Evolutionary conservation across 805 yeast genomes (phyloP), one percentile per base, ranked within the genome.

Genomic region (Limtongia smithiae): DNA sequence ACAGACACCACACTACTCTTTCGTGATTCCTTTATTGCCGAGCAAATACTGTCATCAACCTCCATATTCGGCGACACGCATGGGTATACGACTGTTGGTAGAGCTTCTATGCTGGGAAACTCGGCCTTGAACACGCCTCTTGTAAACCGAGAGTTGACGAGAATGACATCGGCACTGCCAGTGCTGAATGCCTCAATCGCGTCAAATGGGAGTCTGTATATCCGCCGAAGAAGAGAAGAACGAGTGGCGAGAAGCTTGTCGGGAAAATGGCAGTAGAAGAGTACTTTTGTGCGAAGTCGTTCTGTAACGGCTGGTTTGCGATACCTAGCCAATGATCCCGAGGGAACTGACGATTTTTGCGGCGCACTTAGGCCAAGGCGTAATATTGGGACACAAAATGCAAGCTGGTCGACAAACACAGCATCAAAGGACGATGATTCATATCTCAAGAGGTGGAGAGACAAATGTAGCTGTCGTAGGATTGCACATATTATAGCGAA

Each of bases 231-330:
- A 0, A 74, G 24, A 2, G 75, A 70, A 1, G 42, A 31, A 45
- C 82, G 82, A 17, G 71, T 70, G 0, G 96, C 83, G 37, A 91
- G 70, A 41, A 83, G 71, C 62, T 84, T 83, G 66, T 93, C 99
- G 0, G 99, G 98, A 66, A 91, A 91, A 70, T 93, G 99, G 62
- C 98, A 90, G 67, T 93, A 93, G 64, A 91, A 93, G 44, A 93
- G 68, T 25, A 25, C 28, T 25, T 6, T 25, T 25, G 28, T 25
- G 9, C 28, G 28, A n/a, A n/a, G n/a, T n/a, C n/a, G n/a, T n/a
- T n/a, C n/a, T n/a, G n/a, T n/a, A 2, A 85, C 75, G 43, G 78
- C 78, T 1, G 83, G 65, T 9, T 53, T 41, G 7, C 46, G 38
- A 12, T 28, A 40, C 24, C 42, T 37, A 22, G 24, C 14, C 9